Base-by-base conservation (phyloP, 2,329 filamentous ascomycete species). In the Aspergillus latus region DNA sequence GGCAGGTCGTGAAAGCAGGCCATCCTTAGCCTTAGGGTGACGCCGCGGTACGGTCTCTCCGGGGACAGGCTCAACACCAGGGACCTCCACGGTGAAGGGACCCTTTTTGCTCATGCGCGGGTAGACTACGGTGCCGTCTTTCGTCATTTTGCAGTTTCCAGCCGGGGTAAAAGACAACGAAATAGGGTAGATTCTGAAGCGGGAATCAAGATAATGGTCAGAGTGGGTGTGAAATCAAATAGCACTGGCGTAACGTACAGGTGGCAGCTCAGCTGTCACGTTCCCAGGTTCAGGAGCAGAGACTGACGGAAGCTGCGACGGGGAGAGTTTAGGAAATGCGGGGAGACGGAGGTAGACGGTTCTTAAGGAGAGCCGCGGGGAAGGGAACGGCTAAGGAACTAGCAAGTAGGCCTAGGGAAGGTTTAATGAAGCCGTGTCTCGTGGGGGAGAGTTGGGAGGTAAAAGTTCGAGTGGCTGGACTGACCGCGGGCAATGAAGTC, bases 11-110 rank as follows among this genome's bases (percentile, higher is more conserved):
- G 80, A 78, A 60, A 85, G 77, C 57, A 96, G 85, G 50, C 82
- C 85, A 65, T 95, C 82, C 72, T 88, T 89, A 61, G 88, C 84
- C 57, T 80, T 79, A 53, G 84, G 80, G 72, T 95, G 86, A 57
- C 91, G 84, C 65, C 90, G 88, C 39, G 92, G 91, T 62, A 91
- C 86, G 49, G 92, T 93, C 79, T 96, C 91, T 77, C 91, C 91
- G 5, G 87, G 80, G 59, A 88, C 82, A 64, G 87, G 85, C 68
- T 86, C 76, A 62, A 80, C 84, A 66, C 86, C 88, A 13, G 88
- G 78, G 9, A 82, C 84, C 66, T 94, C 89, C 68, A 92, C 78
- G 55, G 88, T 87, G 78, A 87, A 93, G 11, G 90, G 90, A 34
- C 86, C 83, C 73, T 86, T 85, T 75, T 88, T 86, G 67, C 83